Conservation (phyloP, 805 yeast species). For the Spathaspora boniae region DNA sequence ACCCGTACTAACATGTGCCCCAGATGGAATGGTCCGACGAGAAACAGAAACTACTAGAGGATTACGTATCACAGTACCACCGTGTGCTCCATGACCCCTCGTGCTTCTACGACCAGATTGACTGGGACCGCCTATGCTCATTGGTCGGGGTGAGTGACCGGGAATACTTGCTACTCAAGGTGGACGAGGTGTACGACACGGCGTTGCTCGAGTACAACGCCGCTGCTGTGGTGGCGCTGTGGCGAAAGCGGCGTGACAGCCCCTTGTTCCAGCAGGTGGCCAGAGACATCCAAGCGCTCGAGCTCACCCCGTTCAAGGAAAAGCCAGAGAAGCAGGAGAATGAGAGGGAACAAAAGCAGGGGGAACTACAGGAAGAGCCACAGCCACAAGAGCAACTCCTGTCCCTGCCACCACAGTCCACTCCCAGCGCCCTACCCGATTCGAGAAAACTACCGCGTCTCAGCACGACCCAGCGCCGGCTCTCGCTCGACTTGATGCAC, state of each 20-base stretch:
- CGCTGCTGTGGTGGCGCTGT: constrained; percentile 3
- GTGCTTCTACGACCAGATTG: constrained; percentile 15
- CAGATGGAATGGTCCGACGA: constrained; percentile 5
- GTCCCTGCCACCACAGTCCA: neutral
- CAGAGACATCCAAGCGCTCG: constrained; percentile 8
- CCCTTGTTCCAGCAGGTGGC: constrained; percentile 12
- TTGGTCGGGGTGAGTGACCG: constrained; percentile 13
- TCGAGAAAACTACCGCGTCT: constrained; percentile 18
- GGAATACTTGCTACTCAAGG: constrained; percentile 17
- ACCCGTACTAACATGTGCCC: constrained; percentile 1
- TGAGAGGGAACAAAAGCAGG: neutral
- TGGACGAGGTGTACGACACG: constrained; percentile 21
- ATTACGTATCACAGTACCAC: constrained; percentile 7
- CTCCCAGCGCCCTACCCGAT: neutral
- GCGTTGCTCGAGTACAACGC: constrained; percentile 8
- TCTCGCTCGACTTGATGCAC: constrained; percentile 29
- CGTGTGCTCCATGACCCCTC: constrained; percentile 5
- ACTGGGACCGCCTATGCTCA: constrained; percentile 16
- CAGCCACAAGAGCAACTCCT: constrained; percentile 1
- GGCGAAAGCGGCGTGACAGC: constrained; percentile 7
- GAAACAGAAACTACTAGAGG: constrained; percentile 2
- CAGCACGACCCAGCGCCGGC: constrained; percentile 19
- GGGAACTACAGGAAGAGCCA: too few relatives aligned
- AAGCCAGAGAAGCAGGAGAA: constrained; percentile 1
- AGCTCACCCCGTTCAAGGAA: constrained; percentile 3